Base-by-base conservation (phyloP, 2,329 filamentous ascomycete genomes). In the Domatiomyces globalis region DNA sequence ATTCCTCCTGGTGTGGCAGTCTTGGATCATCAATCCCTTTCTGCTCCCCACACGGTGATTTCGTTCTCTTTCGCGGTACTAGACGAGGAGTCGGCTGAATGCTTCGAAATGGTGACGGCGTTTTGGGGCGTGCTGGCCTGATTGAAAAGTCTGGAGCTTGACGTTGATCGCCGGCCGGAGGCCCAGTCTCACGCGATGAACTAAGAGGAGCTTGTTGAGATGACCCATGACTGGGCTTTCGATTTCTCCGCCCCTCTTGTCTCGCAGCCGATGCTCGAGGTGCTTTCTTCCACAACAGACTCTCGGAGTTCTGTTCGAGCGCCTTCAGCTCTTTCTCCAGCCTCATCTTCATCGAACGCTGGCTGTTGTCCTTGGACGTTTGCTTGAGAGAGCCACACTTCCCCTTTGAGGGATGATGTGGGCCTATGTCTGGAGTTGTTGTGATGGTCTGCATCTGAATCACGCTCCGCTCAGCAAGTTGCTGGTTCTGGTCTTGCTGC, bases 51-150 rank as follows among this genome's bases (percentile, higher is more conserved):
- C 15, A 15, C 33, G 33, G 33, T 39, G 33, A 39, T 15, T 10
- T n/a, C 20, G 9, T 17, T 42, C 29, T 39, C 17, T 52, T 54
- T 20, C 29, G 44, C 44, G 49, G 39, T 17, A 55, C 50, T 8
- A 54, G 50, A 18, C 29, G 50, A 20, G 46, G 50, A n/a, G 42
- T 27, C 8, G 29, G 36, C 22, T 36, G 33, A 39, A 39, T 39
- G 33, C 33, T 39, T 15, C 33, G 33, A 39, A 39, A 39, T 15
- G 33, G 33, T 15, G 33, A 39, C 33, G 33, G 33, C 33, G 33
- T 39, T 39, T 39, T 39, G 10, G 12, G 4, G 2, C 8, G 29
- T 12, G 2, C 29, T 33, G 29, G 29, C 2, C 29, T 33, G 29
- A 25, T 6, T 25, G 22, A 25, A 6, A 25, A 25, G 6, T 25